These are phyloP conservation scores for Croton setiger DNA, from an alignment of 441 rosid genomes.

Conservation along the genomic window DNA sequence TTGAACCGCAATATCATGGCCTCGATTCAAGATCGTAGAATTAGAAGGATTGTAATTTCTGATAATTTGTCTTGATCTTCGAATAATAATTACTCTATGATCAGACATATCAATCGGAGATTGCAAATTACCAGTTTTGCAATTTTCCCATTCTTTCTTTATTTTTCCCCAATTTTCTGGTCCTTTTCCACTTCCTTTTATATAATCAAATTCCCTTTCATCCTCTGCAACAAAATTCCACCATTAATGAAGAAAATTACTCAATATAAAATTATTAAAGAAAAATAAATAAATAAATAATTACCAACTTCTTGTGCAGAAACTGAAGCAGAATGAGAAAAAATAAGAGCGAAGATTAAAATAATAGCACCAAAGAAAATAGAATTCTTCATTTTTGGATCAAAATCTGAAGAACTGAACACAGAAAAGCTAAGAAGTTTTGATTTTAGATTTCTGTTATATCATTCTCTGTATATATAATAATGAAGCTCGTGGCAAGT, in stretches of 20 bases:
- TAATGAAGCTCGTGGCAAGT: too few relatives aligned
- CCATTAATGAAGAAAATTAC: not conserved
- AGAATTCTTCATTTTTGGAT: constrained; percentile 26
- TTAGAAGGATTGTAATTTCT: constrained; percentile 32
- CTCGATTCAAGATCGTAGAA: constrained; percentile 45
- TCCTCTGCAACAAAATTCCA: constrained; percentile 36
- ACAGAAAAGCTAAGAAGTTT: not conserved
- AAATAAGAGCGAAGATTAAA: constrained; percentile 19
- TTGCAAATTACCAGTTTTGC: constrained; percentile 43
- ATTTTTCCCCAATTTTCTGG: constrained; percentile 56
- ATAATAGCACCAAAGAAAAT: not conserved
- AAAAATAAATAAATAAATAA: not conserved
- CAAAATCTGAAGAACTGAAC: not conserved
- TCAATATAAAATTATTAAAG: not conserved
- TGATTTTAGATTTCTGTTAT: too few relatives aligned
- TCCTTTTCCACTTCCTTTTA: constrained; percentile 37
- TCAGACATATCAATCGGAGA: constrained; percentile 50
- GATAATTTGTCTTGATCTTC: constrained; percentile 21
- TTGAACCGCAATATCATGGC: constrained; percentile 55
- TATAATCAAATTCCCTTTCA: constrained; percentile 56
- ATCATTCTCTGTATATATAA: too few relatives aligned
- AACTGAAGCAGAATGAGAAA: constrained; percentile 13
- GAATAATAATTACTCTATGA: constrained; percentile 28
- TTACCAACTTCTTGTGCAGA: constrained; percentile 44
- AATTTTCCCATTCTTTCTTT: constrained; percentile 42